phyloP scores from a whole-genome alignment of 768 basidiomycete genomes.

The Pleurotus citrinopileatus region DNA sequence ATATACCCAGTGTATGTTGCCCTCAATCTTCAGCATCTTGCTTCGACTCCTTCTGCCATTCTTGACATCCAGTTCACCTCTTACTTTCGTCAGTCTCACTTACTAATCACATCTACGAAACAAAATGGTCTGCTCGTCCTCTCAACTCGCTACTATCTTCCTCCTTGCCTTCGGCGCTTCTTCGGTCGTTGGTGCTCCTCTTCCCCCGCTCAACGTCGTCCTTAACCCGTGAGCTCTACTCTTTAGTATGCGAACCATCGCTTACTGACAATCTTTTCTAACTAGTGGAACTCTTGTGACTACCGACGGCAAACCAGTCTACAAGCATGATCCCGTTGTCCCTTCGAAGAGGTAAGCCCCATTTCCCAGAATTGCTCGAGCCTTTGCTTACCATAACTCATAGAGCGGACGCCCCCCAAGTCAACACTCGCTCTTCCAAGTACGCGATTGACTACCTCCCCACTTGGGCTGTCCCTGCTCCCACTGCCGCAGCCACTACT shows the following conservation, averaged over 20 bases:
- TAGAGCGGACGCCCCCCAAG: not conserved
- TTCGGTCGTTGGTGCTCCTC: not conserved
- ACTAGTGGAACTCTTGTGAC: not conserved
- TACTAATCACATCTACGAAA: not conserved
- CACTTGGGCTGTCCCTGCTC: conserved; percentile 5
- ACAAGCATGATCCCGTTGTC: conserved; percentile 1
- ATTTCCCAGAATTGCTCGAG: not conserved
- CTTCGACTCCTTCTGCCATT: not conserved
- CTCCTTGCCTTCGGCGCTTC: not conserved
- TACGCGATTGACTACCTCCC: conserved; percentile 9
- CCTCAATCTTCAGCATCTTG: not conserved
- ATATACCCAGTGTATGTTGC: not conserved
- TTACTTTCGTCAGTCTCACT: not conserved
- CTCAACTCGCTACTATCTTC: conserved; percentile 8
- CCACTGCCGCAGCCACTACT: not conserved
- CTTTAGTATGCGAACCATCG: not conserved
- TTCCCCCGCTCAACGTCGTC: not conserved
- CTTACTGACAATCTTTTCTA: not conserved
- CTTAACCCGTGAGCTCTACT: not conserved
- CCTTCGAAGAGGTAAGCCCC: not conserved
- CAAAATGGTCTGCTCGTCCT: conserved; percentile 1
- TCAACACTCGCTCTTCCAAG: conserved; percentile 3
- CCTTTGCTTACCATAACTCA: not conserved
- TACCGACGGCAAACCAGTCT: conserved; percentile 2
- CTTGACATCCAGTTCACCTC: not conserved